Conservation (phyloP, 768 basidiomycete species). For the Paxillus involutus region DNA sequence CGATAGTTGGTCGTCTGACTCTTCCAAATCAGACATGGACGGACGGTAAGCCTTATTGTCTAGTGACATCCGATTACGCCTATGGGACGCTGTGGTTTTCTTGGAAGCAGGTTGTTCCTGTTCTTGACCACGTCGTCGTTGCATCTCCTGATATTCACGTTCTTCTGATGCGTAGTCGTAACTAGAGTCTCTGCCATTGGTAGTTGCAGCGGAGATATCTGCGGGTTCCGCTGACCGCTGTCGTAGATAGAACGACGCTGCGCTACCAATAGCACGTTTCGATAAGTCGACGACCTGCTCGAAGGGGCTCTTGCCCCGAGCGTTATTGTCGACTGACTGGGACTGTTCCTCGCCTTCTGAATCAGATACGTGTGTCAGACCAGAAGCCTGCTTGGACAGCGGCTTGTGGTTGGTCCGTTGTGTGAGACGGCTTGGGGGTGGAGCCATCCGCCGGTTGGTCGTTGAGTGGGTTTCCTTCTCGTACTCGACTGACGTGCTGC, state of each 20-base stretch:
- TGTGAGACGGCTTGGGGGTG: slow-evolving; percentile 54
- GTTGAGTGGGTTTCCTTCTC: slow-evolving; percentile 63
- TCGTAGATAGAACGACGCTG: slow-evolving; percentile 62
- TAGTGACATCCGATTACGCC: slow-evolving; percentile 62
- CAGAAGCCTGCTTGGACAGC: slow-evolving; percentile 54
- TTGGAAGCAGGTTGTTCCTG: slow-evolving; percentile 29
- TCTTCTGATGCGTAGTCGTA: slow-evolving; percentile 84
- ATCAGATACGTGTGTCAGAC: slow-evolving; percentile 56
- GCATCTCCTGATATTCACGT: slow-evolving; percentile 49
- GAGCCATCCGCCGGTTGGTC: slow-evolving; percentile 54
- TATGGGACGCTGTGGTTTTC: slow-evolving; percentile 36
- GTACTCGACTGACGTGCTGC: slow-evolving; percentile 81
- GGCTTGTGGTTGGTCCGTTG: slow-evolving; percentile 42
- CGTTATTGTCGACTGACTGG: slow-evolving; percentile 31
- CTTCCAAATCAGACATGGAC: slow-evolving; percentile 60
- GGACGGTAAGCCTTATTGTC: slow-evolving; percentile 87
- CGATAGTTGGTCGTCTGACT: slow-evolving; percentile 61
- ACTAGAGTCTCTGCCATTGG: slow-evolving; percentile 44
- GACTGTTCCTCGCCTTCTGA: slow-evolving; percentile 60
- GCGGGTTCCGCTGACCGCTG: slow-evolving; percentile 61
- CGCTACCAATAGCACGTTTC: slow-evolving; percentile 50
- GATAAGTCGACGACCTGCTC: slow-evolving; percentile 59
- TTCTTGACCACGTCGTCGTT: slow-evolving; percentile 24
- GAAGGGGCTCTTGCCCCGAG: slow-evolving; percentile 69
- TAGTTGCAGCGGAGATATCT: slow-evolving; percentile 36